Evolutionary conservation across 495 filamentous ascomycete genomes (phyloP).

Genomic region (Podospora sp.): DNA sequence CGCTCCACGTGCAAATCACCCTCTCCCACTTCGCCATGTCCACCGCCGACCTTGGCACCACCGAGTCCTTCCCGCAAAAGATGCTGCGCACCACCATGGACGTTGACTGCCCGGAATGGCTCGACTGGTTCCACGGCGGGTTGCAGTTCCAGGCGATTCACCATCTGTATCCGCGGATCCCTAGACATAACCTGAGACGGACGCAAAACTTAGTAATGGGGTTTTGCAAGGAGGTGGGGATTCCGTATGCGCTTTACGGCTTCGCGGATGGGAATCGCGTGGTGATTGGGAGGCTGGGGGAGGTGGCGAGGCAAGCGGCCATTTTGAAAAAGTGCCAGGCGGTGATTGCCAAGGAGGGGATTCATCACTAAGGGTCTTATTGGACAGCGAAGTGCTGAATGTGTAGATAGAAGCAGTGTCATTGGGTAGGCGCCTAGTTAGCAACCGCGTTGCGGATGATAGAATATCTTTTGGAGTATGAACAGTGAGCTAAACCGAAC

Average conservation of each 20-base stretch:
- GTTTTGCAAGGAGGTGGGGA: slow-evolving; percentile 87
- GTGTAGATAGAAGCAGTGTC: not conserved
- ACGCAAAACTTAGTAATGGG: slow-evolving; percentile 83
- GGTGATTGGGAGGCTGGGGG: slow-evolving; percentile 80
- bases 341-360: slow-evolving; percentile 45
- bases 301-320: slow-evolving; percentile 83
- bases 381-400: not conserved
- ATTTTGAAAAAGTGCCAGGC: slow-evolving; percentile 87
- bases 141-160: slow-evolving; percentile 97
- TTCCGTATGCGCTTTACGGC: slow-evolving; percentile 92
- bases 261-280: slow-evolving; percentile 91
- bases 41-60: slow-evolving; percentile 81
- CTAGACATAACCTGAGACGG: slow-evolving; percentile 85
- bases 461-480: not conserved
- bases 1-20: slow-evolving; percentile 93
- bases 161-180: slow-evolving; percentile 92
- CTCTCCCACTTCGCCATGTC: slow-evolving; percentile 97
- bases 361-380: no score
- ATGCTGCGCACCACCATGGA: slow-evolving; percentile 99
- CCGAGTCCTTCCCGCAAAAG: slow-evolving; percentile 92
- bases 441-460: not conserved
- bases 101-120: slow-evolving; percentile 91
- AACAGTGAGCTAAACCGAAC: not conserved
- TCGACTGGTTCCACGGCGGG: slow-evolving; percentile 96
- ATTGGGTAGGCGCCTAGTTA: not conserved